Conservation (phyloP, 2,329 filamentous ascomycete genomes). For the Stromatinia cepivora region DNA sequence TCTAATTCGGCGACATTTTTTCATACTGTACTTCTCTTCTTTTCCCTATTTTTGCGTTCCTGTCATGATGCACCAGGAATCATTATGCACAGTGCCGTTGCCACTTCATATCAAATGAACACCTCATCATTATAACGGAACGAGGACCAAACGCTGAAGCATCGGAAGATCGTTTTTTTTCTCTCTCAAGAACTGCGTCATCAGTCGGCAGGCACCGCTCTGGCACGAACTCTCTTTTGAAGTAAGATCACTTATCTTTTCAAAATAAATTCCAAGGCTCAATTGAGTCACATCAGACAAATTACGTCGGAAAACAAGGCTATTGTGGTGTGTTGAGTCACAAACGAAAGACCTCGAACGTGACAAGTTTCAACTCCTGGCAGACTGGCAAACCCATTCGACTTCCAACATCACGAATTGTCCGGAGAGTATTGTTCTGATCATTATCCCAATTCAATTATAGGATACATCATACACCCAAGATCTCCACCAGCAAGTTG, state of each 20-base stretch:
- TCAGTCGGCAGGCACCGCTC: not conserved
- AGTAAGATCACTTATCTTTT: not conserved
- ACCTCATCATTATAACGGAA: conserved; percentile 5
- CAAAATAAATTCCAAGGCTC: not conserved
- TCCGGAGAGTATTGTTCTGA: not conserved
- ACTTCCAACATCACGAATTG: not conserved
- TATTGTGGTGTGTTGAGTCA: conserved; percentile 5
- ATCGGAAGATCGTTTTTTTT: conserved; percentile 4
- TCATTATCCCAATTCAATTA: not conserved
- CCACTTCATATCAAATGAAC: conserved; percentile 19
- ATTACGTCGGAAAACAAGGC: conserved; percentile 16
- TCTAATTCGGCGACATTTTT: not conserved
- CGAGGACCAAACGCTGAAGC: not conserved
- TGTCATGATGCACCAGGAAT: conserved; percentile 14
- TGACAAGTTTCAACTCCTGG: conserved; percentile 14
- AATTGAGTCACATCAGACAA: conserved; percentile 10
- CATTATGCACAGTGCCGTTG: not conserved
- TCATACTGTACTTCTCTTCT: not conserved
- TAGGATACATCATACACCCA: conserved; percentile 16
- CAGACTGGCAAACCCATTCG: not conserved
- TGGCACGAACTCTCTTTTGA: conserved; percentile 1
- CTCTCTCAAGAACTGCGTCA: conserved; percentile 5
- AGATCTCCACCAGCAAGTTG: conserved; percentile 1
- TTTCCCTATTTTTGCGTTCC: conserved; percentile 1
- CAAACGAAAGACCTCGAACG: conserved; percentile 20